Evolutionary conservation across 148 eudicot genomes (phyloP).

Genomic region (Vaccinium vitisidaea): DNA sequence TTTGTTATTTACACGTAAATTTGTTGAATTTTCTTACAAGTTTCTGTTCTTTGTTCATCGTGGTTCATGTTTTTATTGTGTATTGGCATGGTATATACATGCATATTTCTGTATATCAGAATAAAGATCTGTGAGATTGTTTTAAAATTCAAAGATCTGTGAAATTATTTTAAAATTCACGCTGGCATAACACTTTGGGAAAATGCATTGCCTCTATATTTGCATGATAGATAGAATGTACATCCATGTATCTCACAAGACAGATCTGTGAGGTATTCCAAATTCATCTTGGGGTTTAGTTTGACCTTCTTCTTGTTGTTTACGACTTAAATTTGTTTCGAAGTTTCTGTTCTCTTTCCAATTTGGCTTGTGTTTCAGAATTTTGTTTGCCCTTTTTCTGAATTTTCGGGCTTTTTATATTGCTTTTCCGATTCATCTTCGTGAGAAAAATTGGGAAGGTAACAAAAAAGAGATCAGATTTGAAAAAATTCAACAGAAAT

Average conservation of each 20-base stretch:
- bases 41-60: too few relatives aligned
- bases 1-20: too few relatives aligned
- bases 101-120: not conserved
- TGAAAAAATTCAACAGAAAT: not conserved
- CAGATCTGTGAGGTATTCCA: not conserved
- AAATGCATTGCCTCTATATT: not conserved
- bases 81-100: not conserved
- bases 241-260: not conserved
- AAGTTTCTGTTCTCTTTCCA: not conserved
- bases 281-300: not conserved
- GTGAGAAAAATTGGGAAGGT: not conserved
- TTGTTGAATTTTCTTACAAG: too few relatives aligned
- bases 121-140: constrained; percentile 3
- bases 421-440: not conserved
- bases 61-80: too few relatives aligned
- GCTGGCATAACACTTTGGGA: not conserved
- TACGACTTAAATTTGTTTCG: not conserved
- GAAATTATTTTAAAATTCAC: not conserved
- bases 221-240: too few relatives aligned
- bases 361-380: not conserved
- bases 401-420: not conserved
- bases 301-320: not conserved
- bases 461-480: not conserved
- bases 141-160: constrained; percentile 4
- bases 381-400: not conserved